These are phyloP conservation scores for Apophysomyces sp. DNA, from an alignment of 371 early-diverging fungal species.

Conservation along the genomic window DNA sequence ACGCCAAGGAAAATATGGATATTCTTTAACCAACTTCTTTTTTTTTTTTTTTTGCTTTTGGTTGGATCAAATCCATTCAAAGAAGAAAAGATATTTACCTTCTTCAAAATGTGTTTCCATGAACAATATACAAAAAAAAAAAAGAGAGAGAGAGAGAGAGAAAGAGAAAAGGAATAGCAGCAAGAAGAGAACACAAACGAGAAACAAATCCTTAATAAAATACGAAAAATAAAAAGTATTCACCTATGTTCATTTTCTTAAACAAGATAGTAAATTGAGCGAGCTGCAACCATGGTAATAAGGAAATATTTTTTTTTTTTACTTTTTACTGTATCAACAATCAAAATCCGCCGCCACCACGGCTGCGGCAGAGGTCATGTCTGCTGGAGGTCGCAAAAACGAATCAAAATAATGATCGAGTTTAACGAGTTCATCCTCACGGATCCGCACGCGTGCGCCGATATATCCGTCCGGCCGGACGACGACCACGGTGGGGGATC, in stretches of 20 bases:
- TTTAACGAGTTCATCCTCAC: slow-evolving; percentile 8
- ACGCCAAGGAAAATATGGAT: neutral
- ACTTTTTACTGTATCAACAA: neutral
- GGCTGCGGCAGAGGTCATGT: slow-evolving; percentile 32
- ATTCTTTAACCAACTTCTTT: neutral
- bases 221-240: too few species aligned
- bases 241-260: neutral
- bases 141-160: neutral
- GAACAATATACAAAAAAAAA: neutral
- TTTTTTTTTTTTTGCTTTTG: too few species aligned
- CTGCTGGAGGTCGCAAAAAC: slow-evolving; percentile 30
- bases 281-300: too few species aligned
- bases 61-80: neutral
- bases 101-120: neutral
- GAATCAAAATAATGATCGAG: slow-evolving; percentile 29
- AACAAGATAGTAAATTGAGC: neutral
- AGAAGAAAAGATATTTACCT: neutral
- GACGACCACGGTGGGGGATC: slow-evolving; percentile 19
- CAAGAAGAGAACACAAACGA: too few species aligned
- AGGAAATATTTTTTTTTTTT: neutral
- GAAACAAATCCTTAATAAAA: too few species aligned
- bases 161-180: neutral
- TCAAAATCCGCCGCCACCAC: slow-evolving; percentile 32
- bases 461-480: slow-evolving; percentile 16
- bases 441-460: slow-evolving; percentile 9